A percentile compares a stretch with the other conserved stretches of the same genome.
phyloP scores from a whole-genome alignment of 768 basidiomycete genomes.

The Boletus insuetus region DNA sequence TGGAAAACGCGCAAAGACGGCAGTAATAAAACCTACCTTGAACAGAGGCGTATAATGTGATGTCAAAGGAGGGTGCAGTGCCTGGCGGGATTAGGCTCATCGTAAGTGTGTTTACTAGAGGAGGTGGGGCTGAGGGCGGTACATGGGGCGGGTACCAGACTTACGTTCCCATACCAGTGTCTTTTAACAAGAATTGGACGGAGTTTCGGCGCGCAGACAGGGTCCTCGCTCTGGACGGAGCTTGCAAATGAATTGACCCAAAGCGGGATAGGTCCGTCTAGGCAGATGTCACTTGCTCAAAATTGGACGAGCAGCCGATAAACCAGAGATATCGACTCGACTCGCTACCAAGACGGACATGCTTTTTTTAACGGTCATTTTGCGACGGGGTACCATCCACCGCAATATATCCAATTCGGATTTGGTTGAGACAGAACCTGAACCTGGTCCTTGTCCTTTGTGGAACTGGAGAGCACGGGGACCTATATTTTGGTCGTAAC shows the following conservation, averaged over 20 bases:
- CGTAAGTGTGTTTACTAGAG: neutral
- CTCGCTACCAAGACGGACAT: neutral
- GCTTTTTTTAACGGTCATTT: neutral
- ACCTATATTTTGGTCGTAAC: neutral
- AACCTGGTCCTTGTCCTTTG: neutral
- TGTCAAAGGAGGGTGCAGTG: neutral
- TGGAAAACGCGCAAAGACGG: neutral
- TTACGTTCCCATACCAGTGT: neutral
- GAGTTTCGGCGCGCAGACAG: conserved; percentile 1
- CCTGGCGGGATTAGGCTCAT: conserved; percentile 26
- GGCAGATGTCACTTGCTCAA: neutral
- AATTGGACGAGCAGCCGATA: neutral
- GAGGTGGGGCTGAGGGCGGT: neutral
- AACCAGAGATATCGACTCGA: neutral
- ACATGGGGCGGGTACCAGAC: neutral
- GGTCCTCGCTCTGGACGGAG: neutral
- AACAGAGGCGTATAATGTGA: conserved; percentile 17
- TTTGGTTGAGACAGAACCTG: neutral
- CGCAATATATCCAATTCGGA: neutral
- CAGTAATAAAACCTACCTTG: conserved; percentile 19
- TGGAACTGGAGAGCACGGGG: neutral
- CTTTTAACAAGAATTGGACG: conserved; percentile 14
- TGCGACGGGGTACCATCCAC: too few species aligned
- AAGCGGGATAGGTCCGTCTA: conserved; percentile 2
- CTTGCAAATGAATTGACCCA: conserved; percentile 6